Conservation (phyloP, 352 stramenopile genomes). For the Phytophthora aleatoria region DNA sequence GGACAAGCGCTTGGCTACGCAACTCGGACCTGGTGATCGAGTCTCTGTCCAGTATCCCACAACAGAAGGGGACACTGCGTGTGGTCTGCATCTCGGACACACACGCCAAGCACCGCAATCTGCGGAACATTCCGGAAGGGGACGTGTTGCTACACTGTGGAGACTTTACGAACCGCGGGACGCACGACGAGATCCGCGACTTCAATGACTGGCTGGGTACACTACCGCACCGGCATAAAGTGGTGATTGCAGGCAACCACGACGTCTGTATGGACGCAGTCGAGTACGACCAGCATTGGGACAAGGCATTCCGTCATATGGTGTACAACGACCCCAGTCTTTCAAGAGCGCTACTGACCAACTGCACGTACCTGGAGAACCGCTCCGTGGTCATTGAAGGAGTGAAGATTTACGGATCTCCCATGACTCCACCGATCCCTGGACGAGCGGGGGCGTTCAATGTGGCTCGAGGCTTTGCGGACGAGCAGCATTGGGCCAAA, state of each 20-base stretch:
- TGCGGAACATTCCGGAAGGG: conserved; percentile 64
- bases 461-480: conserved; percentile 59
- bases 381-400: conserved; percentile 68
- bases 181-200: conserved; percentile 67
- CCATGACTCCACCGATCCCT: conserved; percentile 76
- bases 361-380: conserved; percentile 82
- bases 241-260: conserved; percentile 87
- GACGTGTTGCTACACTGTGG: conserved; percentile 91
- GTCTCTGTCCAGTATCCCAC: conserved; percentile 42
- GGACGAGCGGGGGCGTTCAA: conserved; percentile 77
- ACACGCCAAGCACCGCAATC: conserved; percentile 67
- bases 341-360: conserved; percentile 60
- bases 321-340: conserved; percentile 68
- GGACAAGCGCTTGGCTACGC: conserved; percentile 49
- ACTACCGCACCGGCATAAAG: conserved; percentile 76
- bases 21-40: conserved; percentile 32
- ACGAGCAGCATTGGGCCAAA: conserved; percentile 75
- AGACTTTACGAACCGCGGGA: conserved; percentile 88
- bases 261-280: conserved; percentile 76
- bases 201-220: conserved; percentile 82
- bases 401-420: conserved; percentile 79
- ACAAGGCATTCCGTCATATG: conserved; percentile 55
- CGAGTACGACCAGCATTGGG: conserved; percentile 73
- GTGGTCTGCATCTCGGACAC: conserved; percentile 88
- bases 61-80: conserved; percentile 61